Evolutionary conservation across 2,329 filamentous ascomycete genomes (phyloP).

Genomic region (Aureobasidium musti): DNA sequence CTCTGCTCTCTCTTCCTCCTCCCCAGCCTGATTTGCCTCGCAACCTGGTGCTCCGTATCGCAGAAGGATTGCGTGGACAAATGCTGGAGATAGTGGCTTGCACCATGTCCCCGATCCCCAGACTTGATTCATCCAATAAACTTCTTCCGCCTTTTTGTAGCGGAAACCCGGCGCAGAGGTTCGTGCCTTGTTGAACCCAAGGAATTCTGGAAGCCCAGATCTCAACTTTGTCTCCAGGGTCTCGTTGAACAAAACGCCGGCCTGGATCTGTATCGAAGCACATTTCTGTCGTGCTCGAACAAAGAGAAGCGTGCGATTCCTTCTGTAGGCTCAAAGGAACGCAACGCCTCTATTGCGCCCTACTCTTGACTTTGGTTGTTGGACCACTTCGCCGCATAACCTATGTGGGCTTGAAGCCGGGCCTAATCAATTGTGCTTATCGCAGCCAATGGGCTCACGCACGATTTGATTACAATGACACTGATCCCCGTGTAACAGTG

Average conservation of each 20-base stretch:
- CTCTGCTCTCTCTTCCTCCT: background rate
- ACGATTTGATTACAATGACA: constrained; percentile 27
- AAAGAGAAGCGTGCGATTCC: background rate
- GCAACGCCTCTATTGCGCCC: constrained; percentile 17
- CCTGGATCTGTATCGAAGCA: constrained; percentile 7
- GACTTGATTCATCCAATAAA: constrained; percentile 29
- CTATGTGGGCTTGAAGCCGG: constrained; percentile 24
- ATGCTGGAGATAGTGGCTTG: constrained; percentile 27
- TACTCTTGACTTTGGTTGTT: constrained; percentile 10
- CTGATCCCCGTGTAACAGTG: constrained; percentile 28
- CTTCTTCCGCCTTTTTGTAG: constrained; percentile 20
- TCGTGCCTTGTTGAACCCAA: constrained; percentile 20
- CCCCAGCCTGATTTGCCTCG: background rate
- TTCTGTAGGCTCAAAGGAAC: background rate
- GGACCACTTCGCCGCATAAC: constrained; percentile 20
- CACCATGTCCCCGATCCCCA: constrained; percentile 25
- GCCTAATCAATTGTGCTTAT: constrained; percentile 27
- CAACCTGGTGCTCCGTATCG: background rate
- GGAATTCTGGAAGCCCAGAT: constrained; percentile 19
- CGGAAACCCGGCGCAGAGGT: constrained; percentile 21
- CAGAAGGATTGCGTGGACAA: constrained; percentile 7
- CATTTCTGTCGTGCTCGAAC: background rate
- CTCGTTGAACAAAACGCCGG: constrained; percentile 12
- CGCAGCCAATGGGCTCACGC: constrained; percentile 25
- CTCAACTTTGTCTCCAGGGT: constrained; percentile 19